Conservation (phyloP, 495 filamentous ascomycete genomes). For the Tuber magnatum region DNA sequence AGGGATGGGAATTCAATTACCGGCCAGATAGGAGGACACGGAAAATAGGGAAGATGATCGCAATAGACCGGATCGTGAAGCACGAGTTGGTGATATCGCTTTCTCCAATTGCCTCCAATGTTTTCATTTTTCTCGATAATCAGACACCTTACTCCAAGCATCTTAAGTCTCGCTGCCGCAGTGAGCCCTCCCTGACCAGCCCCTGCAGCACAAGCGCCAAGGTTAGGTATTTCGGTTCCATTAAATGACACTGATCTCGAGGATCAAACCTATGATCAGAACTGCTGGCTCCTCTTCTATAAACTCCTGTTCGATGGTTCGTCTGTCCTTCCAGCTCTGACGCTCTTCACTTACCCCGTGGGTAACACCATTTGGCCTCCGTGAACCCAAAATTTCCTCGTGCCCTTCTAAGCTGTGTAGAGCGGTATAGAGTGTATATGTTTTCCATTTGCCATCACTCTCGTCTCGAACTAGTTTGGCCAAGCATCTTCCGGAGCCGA, state of each 20-base stretch:
- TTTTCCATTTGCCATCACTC: too few species aligned
- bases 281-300: constrained; percentile 54
- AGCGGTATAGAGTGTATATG: too few species aligned
- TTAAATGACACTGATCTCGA: background rate
- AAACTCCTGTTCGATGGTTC: constrained; percentile 54
- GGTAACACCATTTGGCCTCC: constrained; percentile 50
- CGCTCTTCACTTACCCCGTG: constrained; percentile 47
- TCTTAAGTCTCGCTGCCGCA: constrained; percentile 68
- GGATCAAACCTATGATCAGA: constrained; percentile 56
- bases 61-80: constrained; percentile 73
- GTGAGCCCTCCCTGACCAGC: constrained; percentile 57
- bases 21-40: constrained; percentile 62
- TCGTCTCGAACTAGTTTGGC: too few species aligned
- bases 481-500: too few species aligned
- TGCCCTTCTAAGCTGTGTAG: constrained; percentile 49
- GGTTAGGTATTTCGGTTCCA: background rate
- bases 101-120: constrained; percentile 72
- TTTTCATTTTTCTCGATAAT: constrained; percentile 52
- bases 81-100: constrained; percentile 57
- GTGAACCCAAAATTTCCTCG: constrained; percentile 49
- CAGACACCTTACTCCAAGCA: too few species aligned
- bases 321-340: constrained; percentile 62
- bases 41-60: constrained; percentile 66
- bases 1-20: constrained; percentile 26
- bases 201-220: constrained; percentile 32